phyloP scores from a whole-genome alignment of 2,329 filamentous ascomycete genomes.

The Penicillium sp. region DNA sequence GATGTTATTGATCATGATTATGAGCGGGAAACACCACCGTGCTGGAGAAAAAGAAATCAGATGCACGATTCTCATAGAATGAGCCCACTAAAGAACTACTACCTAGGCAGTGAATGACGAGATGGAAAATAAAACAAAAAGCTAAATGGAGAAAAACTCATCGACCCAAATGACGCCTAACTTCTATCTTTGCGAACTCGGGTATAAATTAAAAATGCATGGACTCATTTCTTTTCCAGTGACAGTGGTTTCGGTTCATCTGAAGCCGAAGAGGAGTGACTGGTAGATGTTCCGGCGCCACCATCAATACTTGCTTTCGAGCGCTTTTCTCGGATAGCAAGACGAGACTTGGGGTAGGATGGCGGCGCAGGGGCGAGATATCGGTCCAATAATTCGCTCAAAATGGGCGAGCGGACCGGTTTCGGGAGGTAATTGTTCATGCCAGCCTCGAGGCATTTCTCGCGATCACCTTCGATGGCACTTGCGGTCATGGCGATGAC shows the following conservation, averaged over 20 bases:
- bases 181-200: slow-evolving; percentile 16
- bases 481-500: slow-evolving; percentile 97
- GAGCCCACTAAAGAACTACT: neutral
- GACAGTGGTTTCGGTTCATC: slow-evolving; percentile 25
- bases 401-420: slow-evolving; percentile 82
- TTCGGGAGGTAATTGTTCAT: slow-evolving; percentile 99
- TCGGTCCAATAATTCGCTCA: slow-evolving; percentile 77
- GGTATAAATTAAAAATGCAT: slow-evolving; percentile 24
- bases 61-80: neutral
- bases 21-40: neutral
- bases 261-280: slow-evolving; percentile 28
- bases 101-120: neutral
- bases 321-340: slow-evolving; percentile 32
- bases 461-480: slow-evolving; percentile 88
- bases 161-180: slow-evolving; percentile 16
- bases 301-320: slow-evolving; percentile 30
- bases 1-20: neutral
- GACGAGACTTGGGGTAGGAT: slow-evolving; percentile 35
- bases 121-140: neutral
- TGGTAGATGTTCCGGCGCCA: slow-evolving; percentile 28
- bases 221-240: slow-evolving; percentile 23
- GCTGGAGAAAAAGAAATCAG: no score
- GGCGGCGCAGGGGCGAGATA: slow-evolving; percentile 58
- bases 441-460: slow-evolving; percentile 91
- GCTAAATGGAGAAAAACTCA: neutral